Conservation (phyloP, 2,329 filamentous ascomycete species). For the Aspergillus spinulosporus region DNA sequence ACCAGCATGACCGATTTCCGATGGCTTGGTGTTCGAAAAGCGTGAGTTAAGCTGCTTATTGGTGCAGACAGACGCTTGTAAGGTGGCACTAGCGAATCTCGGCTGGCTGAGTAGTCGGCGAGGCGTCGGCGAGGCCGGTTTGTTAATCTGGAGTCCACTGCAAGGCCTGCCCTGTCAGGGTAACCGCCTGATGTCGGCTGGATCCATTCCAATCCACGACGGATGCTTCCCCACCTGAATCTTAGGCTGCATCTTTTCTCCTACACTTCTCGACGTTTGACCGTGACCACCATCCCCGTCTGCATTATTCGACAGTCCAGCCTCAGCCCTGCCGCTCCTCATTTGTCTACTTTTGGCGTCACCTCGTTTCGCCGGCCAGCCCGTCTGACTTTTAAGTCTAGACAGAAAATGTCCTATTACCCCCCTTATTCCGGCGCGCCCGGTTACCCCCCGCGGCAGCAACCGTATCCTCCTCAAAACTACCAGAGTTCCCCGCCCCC, state of each 20-base stretch:
- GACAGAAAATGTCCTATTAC: constrained; percentile 63
- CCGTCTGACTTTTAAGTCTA: constrained; percentile 6
- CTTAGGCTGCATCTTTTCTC: constrained; percentile 24
- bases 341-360: constrained; percentile 16
- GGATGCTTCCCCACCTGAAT: constrained; percentile 19
- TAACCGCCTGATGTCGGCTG: background rate
- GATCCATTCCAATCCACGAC: constrained; percentile 10
- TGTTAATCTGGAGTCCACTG: background rate
- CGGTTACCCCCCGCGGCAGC: constrained; percentile 54
- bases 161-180: background rate
- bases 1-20: background rate
- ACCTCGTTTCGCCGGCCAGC: constrained; percentile 11
- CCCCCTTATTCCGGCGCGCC: constrained; percentile 59
- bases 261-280: background rate
- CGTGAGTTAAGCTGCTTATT: background rate
- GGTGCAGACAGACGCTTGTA: background rate
- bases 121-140: constrained; percentile 13
- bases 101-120: constrained; percentile 16
- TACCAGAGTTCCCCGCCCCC: constrained; percentile 41
- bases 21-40: background rate
- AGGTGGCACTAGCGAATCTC: constrained; percentile 10
- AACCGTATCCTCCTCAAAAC: constrained; percentile 30
- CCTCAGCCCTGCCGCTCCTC: constrained; percentile 4
- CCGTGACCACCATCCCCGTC: constrained; percentile 6
- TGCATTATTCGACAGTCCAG: constrained; percentile 7